Evolutionary conservation across 768 basidiomycete genomes (phyloP).

Genomic region (Cytidiella melzeri): DNA sequence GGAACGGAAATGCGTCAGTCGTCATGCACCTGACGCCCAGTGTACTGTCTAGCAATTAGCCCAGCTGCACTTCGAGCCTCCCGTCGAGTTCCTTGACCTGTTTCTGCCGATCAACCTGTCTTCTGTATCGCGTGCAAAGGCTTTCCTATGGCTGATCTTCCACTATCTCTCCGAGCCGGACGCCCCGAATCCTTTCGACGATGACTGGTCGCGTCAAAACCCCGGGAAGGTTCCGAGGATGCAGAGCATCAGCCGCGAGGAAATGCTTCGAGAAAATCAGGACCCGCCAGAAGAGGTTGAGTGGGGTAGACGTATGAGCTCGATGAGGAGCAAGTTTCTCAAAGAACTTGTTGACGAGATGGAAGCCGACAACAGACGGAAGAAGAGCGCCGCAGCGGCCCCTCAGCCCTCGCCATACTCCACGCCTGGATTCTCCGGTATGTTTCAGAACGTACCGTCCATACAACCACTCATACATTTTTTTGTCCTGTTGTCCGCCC

Average conservation of each 20-base stretch:
- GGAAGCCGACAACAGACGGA: slow-evolving; percentile 32
- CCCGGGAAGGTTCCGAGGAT: slow-evolving; percentile 62
- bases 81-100: slow-evolving; percentile 74
- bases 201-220: slow-evolving; percentile 51
- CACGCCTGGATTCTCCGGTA: slow-evolving; percentile 2
- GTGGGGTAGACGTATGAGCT: slow-evolving; percentile 74
- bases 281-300: slow-evolving; percentile 73
- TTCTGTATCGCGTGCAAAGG: slow-evolving; percentile 66
- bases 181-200: slow-evolving; percentile 68
- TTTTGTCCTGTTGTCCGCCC: background rate
- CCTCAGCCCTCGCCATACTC: slow-evolving; percentile 17
- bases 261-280: slow-evolving; percentile 63
- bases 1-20: background rate
- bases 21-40: background rate
- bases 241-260: slow-evolving; percentile 46
- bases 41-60: slow-evolving; percentile 14
- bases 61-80: slow-evolving; percentile 65
- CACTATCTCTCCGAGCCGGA: slow-evolving; percentile 70
- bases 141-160: slow-evolving; percentile 80
- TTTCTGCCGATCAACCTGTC: slow-evolving; percentile 74
- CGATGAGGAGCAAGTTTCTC: slow-evolving; percentile 63
- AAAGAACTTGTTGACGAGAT: slow-evolving; percentile 53
- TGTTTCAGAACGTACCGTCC: background rate
- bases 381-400: slow-evolving; percentile 31
- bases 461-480: background rate